Evolutionary conservation across 768 basidiomycete species (phyloP), one percentile per base, ranked within the genome.

Genomic region (Mycena haematopus): DNA sequence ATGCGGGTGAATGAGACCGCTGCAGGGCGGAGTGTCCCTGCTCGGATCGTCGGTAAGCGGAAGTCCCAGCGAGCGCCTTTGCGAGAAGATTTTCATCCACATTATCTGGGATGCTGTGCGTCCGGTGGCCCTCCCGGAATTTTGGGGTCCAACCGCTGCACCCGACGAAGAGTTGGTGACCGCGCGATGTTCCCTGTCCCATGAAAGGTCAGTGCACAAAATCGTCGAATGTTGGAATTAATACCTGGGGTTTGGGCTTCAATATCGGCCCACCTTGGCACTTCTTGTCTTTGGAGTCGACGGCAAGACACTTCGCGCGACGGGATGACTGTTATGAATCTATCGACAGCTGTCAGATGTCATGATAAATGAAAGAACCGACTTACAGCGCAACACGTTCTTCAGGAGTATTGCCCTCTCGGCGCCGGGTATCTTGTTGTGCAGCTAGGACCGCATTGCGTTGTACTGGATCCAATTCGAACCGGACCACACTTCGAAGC

Each of bases 21-120:
- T 56, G 46, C 60, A 56, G 19, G 52, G 53, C 5, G 45, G 36
- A 21, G 54, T 56, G 19, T 61, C 60, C 52, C 47, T 54, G 52
- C 19, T 25, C 17, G 4, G 33, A 50, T 61, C 60, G 19, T 56
- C 53, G 19, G 33, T 21, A 17, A 60, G 42, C 4, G 60, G 35
- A 7, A n/a, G 10, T 1, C 46, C 52, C 17, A 52, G 52, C 2
- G 55, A 46, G 14, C 11, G 29, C 52, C 1, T 60, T 52, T 1
- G 52, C 52, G 19, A 60, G 31, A 10, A 60, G 52, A 17, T 52
- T 24, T 47, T 53, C 59, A 33, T 60, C 33, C 24, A 60, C 52
- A 29, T 60, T 35, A 38, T 60, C 52, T 4, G 36, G 49, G 33
- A 58, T 58, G 9, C 3, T 45, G n/a, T 25, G 35, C 3, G 22